These are phyloP conservation scores for Fraxinus baroniana DNA, from an alignment of 305 asterid genomes.

Conservation along the genomic window DNA sequence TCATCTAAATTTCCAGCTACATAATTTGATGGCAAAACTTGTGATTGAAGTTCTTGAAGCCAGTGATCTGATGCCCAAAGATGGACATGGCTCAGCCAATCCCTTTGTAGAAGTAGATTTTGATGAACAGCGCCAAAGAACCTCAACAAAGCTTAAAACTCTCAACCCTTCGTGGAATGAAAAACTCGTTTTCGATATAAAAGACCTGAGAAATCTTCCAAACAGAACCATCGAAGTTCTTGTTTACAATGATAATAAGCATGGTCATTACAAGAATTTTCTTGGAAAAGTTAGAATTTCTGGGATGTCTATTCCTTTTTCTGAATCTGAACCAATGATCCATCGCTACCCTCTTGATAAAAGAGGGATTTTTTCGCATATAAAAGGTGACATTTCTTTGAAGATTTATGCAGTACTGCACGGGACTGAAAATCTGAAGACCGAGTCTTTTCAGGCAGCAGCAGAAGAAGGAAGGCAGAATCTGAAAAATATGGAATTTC, in stretches of 20 bases:
- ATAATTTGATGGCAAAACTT: slow-evolving; percentile 56
- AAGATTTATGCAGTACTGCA: slow-evolving; percentile 36
- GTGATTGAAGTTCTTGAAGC: slow-evolving; percentile 80
- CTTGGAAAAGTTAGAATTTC: slow-evolving; percentile 80
- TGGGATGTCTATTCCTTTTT: slow-evolving; percentile 56
- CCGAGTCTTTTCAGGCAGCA: background rate
- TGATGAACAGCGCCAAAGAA: slow-evolving; percentile 63
- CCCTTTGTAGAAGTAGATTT: slow-evolving; percentile 83
- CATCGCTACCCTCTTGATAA: slow-evolving; percentile 83
- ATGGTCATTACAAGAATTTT: slow-evolving; percentile 66
- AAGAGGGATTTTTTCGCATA: slow-evolving; percentile 71
- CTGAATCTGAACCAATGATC: slow-evolving; percentile 50
- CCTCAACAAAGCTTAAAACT: slow-evolving; percentile 60
- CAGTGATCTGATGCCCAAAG: slow-evolving; percentile 88
- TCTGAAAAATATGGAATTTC: background rate
- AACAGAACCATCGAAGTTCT: slow-evolving; percentile 48
- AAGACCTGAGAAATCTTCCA: slow-evolving; percentile 39
- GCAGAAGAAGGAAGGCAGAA: background rate
- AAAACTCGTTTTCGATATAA: slow-evolving; percentile 57
- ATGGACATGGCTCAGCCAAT: slow-evolving; percentile 81
- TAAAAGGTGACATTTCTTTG: slow-evolving; percentile 68
- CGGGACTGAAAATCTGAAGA: background rate
- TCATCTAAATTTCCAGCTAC: slow-evolving; percentile 23
- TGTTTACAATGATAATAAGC: slow-evolving; percentile 62
- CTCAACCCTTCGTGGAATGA: slow-evolving; percentile 86